phyloP scores from a whole-genome alignment of 805 yeast species.

The Blastobotrys mokoenaii region DNA sequence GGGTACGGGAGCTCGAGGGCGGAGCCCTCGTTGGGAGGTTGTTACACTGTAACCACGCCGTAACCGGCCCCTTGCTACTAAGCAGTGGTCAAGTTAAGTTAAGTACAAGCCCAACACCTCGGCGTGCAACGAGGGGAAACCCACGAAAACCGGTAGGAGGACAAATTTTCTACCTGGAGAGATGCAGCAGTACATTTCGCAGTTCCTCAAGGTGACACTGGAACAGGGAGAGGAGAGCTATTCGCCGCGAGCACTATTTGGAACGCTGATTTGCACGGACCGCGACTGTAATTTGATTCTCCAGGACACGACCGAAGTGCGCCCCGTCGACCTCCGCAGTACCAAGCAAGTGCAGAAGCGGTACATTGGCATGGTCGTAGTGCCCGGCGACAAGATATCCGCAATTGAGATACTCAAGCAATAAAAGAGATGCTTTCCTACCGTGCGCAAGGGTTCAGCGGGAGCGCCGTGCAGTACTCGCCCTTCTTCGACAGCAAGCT shows the following conservation, averaged over 20 bases:
- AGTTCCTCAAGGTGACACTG: slow-evolving; percentile 22
- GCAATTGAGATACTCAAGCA: slow-evolving; percentile 16
- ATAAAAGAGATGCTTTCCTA: slow-evolving; percentile 50
- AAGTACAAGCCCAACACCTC: too few relatives aligned
- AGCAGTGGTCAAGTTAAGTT: neutral
- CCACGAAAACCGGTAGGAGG: slow-evolving; percentile 3
- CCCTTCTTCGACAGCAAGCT: slow-evolving; percentile 85
- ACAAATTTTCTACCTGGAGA: neutral
- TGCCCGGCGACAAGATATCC: slow-evolving; percentile 24
- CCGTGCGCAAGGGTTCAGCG: slow-evolving; percentile 74
- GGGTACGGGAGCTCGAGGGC: too few relatives aligned
- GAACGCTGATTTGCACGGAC: slow-evolving; percentile 26
- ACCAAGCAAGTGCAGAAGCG: slow-evolving; percentile 14
- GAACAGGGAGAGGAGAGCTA: slow-evolving; percentile 18
- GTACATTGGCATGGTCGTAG: slow-evolving; percentile 28
- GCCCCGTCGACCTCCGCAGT: slow-evolving; percentile 8
- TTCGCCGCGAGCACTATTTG: slow-evolving; percentile 22
- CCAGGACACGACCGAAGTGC: slow-evolving; percentile 26
- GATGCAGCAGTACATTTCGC: slow-evolving; percentile 10
- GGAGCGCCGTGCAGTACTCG: slow-evolving; percentile 81
- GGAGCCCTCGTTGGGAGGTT: too few relatives aligned
- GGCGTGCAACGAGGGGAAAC: too few relatives aligned
- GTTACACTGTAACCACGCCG: too few relatives aligned
- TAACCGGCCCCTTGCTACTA: too few relatives aligned
- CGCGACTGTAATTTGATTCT: slow-evolving; percentile 25